Base-by-base conservation (phyloP, 768 basidiomycete genomes). In the Myochromella boudieri region DNA sequence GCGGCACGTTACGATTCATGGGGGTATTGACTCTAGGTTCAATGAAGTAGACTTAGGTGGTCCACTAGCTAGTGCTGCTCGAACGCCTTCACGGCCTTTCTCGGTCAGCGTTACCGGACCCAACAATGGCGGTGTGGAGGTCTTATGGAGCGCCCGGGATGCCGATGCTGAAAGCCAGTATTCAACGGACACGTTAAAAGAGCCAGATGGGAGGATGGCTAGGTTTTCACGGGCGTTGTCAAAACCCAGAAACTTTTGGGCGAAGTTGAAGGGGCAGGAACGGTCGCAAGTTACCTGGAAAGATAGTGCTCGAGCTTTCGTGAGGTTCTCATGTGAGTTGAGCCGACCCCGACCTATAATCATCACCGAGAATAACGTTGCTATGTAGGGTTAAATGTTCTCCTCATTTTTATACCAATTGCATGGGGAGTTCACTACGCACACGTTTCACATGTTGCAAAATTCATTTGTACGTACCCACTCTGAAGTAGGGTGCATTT, bases 391-490 rank as follows among this genome's bases (percentile, higher is more conserved):
- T 56, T 76, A 24, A 76, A 77, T 48, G 20, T 69, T 1, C 59
- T 78, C 4, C 55, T 77, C 20, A 45, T 69, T 4, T 55, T 71
- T 44, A 59, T 77, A 4, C 76, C 76, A 0, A 34, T 74, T 33
- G 67, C 76, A 22, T 77, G 73, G 73, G 64, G 56, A 6, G 52
- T 72, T 8, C 70, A 75, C 60, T 69, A 46, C 39, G 32, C 53
- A 20, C 29, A 51, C 15, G 47, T 54, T 4, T 60, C 60, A 11
- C 60, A 64, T 50, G 32, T 56, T 17, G 46, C 33, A 29, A 60
- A 46, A 54, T 68, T 52, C 66, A 44, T 56, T 17, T 25, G 42
- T 51, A 42, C 7, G 33, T 32, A 17, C 46, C 18, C 15, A 8
- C 6, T 8, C 25, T 17, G 11, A n/a, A 10, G 3, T 4, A 6